Percentiles rank a stretch among this genome's conserved stretches.
Evolutionary conservation across 1,139 yeast species (phyloP).

Genomic region (Taphrina sp.): DNA sequence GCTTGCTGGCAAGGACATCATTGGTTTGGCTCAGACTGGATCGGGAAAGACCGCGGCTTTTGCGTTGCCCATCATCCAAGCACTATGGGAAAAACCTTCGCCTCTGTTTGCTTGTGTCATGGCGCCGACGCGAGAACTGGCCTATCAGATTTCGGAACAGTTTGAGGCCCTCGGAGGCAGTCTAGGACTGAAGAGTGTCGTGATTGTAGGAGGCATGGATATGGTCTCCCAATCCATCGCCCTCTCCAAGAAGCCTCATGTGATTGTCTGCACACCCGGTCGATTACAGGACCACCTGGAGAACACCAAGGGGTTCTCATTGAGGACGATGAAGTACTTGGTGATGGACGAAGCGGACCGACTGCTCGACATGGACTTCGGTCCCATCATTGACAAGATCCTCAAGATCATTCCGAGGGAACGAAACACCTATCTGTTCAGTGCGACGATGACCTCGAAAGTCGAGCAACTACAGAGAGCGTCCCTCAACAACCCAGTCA

Average conservation of each 20-base stretch:
- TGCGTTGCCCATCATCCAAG: constrained; percentile 83
- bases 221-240: constrained; percentile 97
- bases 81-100: constrained; percentile 81
- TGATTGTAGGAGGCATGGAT: constrained; percentile 97
- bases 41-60: constrained; percentile 99
- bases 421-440: constrained; percentile 81
- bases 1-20: constrained; percentile 87
- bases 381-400: constrained; percentile 87
- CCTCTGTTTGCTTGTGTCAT: constrained; percentile 86
- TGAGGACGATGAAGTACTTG: constrained; percentile 73
- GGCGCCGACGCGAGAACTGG: constrained; percentile 96
- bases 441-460: constrained; percentile 95
- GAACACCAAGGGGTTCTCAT: constrained; percentile 85
- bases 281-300: constrained; percentile 93
- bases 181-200: constrained; percentile 85
- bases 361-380: constrained; percentile 92
- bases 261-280: constrained; percentile 95
- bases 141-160: constrained; percentile 92
- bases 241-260: constrained; percentile 87
- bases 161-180: constrained; percentile 88
- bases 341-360: constrained; percentile 98
- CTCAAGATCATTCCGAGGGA: constrained; percentile 79
- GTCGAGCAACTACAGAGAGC: constrained; percentile 94
- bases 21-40: constrained; percentile 98
- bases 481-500: constrained; percentile 80